Evolutionary conservation across 805 yeast genomes (phyloP), one percentile per base, ranked within the genome.

Genomic region (Metschnikowia arizonensis): DNA sequence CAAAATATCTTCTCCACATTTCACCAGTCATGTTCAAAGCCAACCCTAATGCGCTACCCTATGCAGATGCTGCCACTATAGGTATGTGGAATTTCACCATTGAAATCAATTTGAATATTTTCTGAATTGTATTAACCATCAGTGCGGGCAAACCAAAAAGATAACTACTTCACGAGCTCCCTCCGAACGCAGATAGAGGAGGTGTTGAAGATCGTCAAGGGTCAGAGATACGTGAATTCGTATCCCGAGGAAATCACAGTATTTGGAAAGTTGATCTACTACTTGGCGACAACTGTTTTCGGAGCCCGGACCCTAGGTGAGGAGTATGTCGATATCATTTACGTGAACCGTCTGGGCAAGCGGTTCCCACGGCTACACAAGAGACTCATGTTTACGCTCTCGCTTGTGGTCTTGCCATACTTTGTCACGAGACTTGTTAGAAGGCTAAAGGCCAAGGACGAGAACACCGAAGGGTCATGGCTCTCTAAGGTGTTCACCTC

Each of bases 61-160:
- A 79, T 60, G 95, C 97, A 1, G 85, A 85, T 57, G 90, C 96
- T 1, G 90, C 97, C 0, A 83, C 90, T 9, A 87, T 90, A 56
- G 84, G 84, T 79, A 68, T 53, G 83, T 74, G 11, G 6, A 6
- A 5, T 4, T 12, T 12, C 10, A 5, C 2, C 7, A 12, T 19
- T 19, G 25, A 19, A 8, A 0, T 6, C 15, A 11, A 18, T 7
- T 3, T 9, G 10, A 4, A 2, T 5, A 9, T 12, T 9, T 9
- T 5, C 17, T 9, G 15, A 17, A 9, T 14, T 4, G 4, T 47
- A 59, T 68, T 66, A 66, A 63, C 21, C 21, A 17, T 12, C 48
- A 72, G 95, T 91, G 30, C 76, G 97, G 42, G 88, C 97, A 1
- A 83, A 88, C 60, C 97, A 91, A 59, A 91, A 91, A 59, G 99